Conservation (phyloP, 305 asterid species). For the Fraxinus dipetala region DNA sequence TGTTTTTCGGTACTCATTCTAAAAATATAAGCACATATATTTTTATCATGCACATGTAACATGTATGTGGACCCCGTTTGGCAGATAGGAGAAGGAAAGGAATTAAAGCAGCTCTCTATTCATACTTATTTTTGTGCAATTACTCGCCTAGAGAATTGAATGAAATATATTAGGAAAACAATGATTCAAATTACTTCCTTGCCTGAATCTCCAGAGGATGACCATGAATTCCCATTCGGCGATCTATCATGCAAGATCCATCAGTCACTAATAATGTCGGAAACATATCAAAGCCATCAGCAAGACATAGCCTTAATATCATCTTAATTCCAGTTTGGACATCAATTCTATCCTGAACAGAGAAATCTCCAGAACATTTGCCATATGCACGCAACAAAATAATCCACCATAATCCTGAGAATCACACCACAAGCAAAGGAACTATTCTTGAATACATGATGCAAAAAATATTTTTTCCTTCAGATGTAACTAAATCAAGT, state of each 20-base stretch:
- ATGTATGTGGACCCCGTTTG: background rate
- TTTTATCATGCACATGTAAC: background rate
- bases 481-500: slow-evolving; percentile 10
- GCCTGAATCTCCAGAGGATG: slow-evolving; percentile 80
- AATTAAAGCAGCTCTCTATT: background rate
- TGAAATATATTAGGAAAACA: background rate
- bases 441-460: slow-evolving; percentile 11
- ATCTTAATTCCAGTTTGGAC: slow-evolving; percentile 78
- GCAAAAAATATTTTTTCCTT: background rate
- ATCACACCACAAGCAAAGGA: background rate
- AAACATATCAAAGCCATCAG: slow-evolving; percentile 81
- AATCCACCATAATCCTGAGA: slow-evolving; percentile 80
- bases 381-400: slow-evolving; percentile 75
- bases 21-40: background rate
- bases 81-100: background rate
- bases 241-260: slow-evolving; percentile 83
- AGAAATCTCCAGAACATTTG: slow-evolving; percentile 60
- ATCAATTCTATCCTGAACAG: slow-evolving; percentile 69
- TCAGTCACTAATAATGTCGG: slow-evolving; percentile 73
- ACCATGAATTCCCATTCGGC: slow-evolving; percentile 82
- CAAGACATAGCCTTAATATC: slow-evolving; percentile 67
- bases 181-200: slow-evolving; percentile 14
- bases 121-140: background rate
- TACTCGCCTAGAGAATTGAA: background rate
- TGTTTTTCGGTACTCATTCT: background rate